Base-by-base conservation (phyloP, 164 flowering plant genomes). In the Kingdonia uniflora region DNA sequence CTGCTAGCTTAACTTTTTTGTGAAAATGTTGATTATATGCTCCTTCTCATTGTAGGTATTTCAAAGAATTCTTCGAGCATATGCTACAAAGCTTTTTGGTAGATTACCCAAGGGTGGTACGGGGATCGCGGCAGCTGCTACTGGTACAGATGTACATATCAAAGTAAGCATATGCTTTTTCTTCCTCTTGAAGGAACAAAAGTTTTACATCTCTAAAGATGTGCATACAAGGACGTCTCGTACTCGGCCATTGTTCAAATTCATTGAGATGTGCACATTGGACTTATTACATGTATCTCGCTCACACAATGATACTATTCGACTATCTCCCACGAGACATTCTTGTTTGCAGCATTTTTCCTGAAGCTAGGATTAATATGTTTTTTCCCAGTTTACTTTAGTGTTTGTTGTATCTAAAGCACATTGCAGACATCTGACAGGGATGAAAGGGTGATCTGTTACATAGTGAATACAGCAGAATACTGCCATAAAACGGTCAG, bases 81-180 rank as follows among this genome's bases (percentile, higher is more conserved):
- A 92, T 80, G 96, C 92, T 15, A 64, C 85, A 57, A 88, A 82
- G 69, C 94, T 88, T 55, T 80, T 73, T 71, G 79, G 78, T 49
- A 80, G 74, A 76, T 68, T 92, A 47, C 98, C 98, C 0, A 92
- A 84, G 68, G 96, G 94, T 64, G 98, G 98, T 21, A 76, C 80
- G 14, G 96, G 98, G 46, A 66, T 88, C 68, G 95, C 87, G 63
- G 98, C 98, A 43, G 94, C 98, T 46, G 98, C 98, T 21, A 88
- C 98, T 15, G 98, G 98, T 51, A 81, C 85, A 71, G 98, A 92
- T 75, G 96, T 95, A 29, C 95, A 88, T 60, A 85, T 92, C 65
- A 92, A 82, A 95, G 98, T 87, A 64, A 19, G n/a, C 40, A 49
- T 21, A 48, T 17, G 48, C 20, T 26, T 38, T 29, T 8, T 29